Base-by-base conservation (phyloP, 306 rosid species). In the Vigna unguiculata region DNA sequence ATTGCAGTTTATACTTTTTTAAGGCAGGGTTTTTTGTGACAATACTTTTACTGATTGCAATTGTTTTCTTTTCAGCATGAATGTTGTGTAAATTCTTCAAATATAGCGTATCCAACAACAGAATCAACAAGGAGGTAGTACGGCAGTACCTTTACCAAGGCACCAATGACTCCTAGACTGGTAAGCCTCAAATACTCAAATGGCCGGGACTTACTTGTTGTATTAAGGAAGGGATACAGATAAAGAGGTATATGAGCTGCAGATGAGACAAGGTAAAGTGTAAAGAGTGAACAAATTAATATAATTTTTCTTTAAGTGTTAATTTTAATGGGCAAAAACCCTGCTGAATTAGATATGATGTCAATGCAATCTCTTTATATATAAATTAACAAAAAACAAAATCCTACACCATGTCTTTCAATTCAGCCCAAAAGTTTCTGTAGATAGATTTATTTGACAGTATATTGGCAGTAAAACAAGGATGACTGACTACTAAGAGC, bases 121-220 rank as follows among this genome's bases (percentile, higher is more conserved):
- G 57, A 15, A n/a, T 53, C 73, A 72, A 72, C 58, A 69, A 71
- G 69, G 41, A 64, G 16, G 67, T 45, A 63, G 40, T 85, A 93
- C 97, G 14, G 63, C 38, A 63, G 40, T 85, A 93, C 98, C 97
- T 93, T 91, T 87, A 88, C 98, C 75, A 91, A 77, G 71, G 97
- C 97, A 65, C 91, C 96, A 71, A 93, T 89, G 79, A 93, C 96
- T 74, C 98, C 98, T 59, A 93, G 88, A 84, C 93, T 90, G 59
- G 96, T 88, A 38, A 93, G 90, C 80, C 98, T 89, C 87, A 93
- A 83, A 85, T 83, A 84, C 83, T 93, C 98, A 45, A 88, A 93
- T 5, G 92, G 96, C 76, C 89, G 79, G 41, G 91, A 87, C 89
- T 85, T 88, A 87, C 88, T 83, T 45, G 93, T 89, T 40, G 97